Conservation (phyloP, 352 stramenopile species). For the Phytophthora podocarpi region DNA sequence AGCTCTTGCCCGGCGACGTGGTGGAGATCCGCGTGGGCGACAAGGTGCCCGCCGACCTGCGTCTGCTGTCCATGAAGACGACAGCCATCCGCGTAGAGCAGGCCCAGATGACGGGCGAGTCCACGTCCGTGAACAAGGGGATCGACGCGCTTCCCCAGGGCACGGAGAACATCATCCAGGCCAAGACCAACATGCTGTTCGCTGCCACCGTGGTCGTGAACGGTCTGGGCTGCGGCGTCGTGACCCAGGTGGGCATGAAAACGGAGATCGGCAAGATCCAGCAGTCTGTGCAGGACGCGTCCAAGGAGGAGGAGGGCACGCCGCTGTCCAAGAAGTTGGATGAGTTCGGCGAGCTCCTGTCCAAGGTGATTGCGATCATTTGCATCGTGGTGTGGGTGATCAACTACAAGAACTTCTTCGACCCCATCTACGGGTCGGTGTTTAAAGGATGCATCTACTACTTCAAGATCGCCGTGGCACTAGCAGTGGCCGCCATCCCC, state of each 20-base stretch:
- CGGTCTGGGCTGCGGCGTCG: constrained; percentile 92
- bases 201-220: constrained; percentile 97
- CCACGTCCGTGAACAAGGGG: constrained; percentile 92
- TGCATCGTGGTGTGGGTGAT: constrained; percentile 97
- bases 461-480: constrained; percentile 98
- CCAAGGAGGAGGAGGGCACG: constrained; percentile 94
- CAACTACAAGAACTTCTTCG: constrained; percentile 97
- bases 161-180: constrained; percentile 88
- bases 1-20: constrained; percentile 98
- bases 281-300: constrained; percentile 91
- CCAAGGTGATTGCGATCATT: constrained; percentile 97
- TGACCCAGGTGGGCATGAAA: constrained; percentile 96
- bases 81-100: constrained; percentile 96
- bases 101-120: constrained; percentile 97
- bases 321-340: constrained; percentile 98
- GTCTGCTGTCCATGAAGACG: constrained; percentile 95
- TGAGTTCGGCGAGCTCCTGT: constrained; percentile 97
- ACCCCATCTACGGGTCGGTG: constrained; percentile 84
- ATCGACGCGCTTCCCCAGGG: constrained; percentile 72
- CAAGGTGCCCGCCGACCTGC: constrained; percentile 96
- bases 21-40: constrained; percentile 96
- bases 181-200: constrained; percentile 98
- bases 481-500: constrained; percentile 98
- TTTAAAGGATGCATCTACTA: constrained; percentile 99
- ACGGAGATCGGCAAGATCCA: constrained; percentile 99